phyloP scores from a whole-genome alignment of 495 filamentous ascomycete species.

The Aspergillus mulundensis region DNA sequence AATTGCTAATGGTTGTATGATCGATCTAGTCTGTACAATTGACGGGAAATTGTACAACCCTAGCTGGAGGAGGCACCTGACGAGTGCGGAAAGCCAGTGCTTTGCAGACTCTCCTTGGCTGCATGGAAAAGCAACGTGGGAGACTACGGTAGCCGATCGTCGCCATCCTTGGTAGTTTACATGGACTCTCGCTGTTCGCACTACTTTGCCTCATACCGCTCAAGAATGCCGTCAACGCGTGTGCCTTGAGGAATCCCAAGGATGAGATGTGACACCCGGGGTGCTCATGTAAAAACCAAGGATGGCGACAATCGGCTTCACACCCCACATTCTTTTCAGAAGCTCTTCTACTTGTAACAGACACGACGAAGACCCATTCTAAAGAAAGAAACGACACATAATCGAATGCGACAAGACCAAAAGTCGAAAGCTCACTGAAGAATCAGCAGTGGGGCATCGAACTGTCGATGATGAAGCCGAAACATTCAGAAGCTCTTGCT shows the following conservation, averaged over 20 bases:
- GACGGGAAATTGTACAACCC: conserved; percentile 3
- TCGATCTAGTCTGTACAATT: conserved; percentile 10
- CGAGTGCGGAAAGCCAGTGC: conserved; percentile 8
- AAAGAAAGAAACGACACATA: conserved; percentile 10
- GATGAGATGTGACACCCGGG: too few species aligned
- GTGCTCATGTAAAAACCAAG: too few species aligned
- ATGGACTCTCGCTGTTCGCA: neutral
- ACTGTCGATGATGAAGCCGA: conserved; percentile 6
- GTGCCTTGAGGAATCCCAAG: neutral
- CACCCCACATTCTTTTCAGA: too few species aligned
- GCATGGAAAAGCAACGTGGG: neutral
- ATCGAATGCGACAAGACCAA: neutral
- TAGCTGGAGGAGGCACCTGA: neutral
- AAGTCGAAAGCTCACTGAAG: neutral
- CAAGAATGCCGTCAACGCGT: neutral
- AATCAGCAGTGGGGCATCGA: neutral
- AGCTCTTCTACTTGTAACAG: neutral
- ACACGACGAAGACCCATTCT: neutral
- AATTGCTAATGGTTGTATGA: neutral
- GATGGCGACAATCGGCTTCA: too few species aligned
- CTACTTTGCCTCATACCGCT: neutral
- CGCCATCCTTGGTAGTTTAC: neutral
- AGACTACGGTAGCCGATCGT: neutral
- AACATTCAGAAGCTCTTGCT: neutral
- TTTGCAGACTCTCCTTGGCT: conserved; percentile 19